Evolutionary conservation across 2,329 filamentous ascomycete species (phyloP).

Genomic region (Alternaria angustiovoidea): DNA sequence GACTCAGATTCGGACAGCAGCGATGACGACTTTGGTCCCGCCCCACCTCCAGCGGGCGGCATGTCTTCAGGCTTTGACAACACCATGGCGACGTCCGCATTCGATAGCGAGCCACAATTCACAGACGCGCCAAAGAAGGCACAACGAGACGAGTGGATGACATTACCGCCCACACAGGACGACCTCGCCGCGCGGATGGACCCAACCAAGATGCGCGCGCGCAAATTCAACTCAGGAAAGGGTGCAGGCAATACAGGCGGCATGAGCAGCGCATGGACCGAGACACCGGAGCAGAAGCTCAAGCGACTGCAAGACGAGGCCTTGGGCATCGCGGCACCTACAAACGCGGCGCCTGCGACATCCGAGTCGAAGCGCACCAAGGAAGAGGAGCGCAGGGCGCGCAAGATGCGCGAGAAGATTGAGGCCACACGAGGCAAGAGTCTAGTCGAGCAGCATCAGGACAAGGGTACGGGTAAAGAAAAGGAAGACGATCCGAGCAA

Average conservation of each 20-base stretch:
- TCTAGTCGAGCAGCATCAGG: conserved; percentile 57
- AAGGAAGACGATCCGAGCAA: conserved; percentile 89
- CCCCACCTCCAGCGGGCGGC: conserved; percentile 49
- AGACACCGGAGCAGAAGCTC: conserved; percentile 88
- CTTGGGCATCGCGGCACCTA: conserved; percentile 70
- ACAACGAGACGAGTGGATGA: conserved; percentile 76
- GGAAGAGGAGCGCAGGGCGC: conserved; percentile 56
- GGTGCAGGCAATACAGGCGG: conserved; percentile 59
- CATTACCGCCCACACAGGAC: conserved; percentile 59
- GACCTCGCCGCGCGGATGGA: conserved; percentile 70
- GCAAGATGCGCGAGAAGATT: conserved; percentile 65
- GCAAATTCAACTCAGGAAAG: conserved; percentile 81
- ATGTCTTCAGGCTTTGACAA: conserved; percentile 22
- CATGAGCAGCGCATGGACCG: conserved; percentile 79
- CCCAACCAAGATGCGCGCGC: conserved; percentile 81
- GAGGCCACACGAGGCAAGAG: conserved; percentile 55
- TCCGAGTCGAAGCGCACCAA: conserved; percentile 46
- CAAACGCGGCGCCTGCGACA: conserved; percentile 33
- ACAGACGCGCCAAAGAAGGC: conserved; percentile 53
- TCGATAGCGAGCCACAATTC: conserved; percentile 45
- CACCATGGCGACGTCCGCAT: conserved; percentile 32
- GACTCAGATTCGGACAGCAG: conserved; percentile 48
- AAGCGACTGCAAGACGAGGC: conserved; percentile 82
- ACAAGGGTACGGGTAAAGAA: conserved; percentile 63
- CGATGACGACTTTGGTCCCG: conserved; percentile 58